Evolutionary conservation across 2,329 filamentous ascomycete species (phyloP).

Genomic region (Fonsecaea multimorphosa): DNA sequence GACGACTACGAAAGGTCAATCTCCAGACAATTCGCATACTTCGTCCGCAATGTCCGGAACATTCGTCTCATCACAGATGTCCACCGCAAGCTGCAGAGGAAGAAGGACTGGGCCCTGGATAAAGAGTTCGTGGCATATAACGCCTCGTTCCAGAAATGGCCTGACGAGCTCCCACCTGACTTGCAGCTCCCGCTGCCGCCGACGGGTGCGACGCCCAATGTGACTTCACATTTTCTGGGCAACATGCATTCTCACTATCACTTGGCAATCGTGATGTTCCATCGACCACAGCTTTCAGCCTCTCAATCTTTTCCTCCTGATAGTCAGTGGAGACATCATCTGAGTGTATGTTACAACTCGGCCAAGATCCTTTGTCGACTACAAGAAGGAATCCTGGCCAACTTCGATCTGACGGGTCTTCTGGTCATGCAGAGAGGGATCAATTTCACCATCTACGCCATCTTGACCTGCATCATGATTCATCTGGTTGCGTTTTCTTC

Average conservation of each 20-base stretch:
- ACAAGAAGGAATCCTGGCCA: conserved; percentile 79
- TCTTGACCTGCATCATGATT: conserved; percentile 89
- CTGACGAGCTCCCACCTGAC: conserved; percentile 77
- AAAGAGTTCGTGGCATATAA: conserved; percentile 82
- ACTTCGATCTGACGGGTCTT: conserved; percentile 78
- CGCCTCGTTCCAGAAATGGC: conserved; percentile 75
- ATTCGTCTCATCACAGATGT: conserved; percentile 77
- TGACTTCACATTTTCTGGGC: conserved; percentile 84
- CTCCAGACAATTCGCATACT: conserved; percentile 83
- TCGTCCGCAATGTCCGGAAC: conserved; percentile 77
- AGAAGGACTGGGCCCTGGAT: conserved; percentile 85
- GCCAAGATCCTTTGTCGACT: conserved; percentile 84
- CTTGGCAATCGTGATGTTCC: conserved; percentile 81
- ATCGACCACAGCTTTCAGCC: conserved; percentile 82
- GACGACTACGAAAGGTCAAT: conserved; percentile 77
- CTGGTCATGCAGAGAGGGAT: conserved; percentile 93
- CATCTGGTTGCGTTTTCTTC: conserved; percentile 92
- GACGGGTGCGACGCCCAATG: conserved; percentile 80
- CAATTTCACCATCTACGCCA: conserved; percentile 92
- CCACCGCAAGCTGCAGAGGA: conserved; percentile 75
- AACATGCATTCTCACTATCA: conserved; percentile 91
- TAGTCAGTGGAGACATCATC: conserved; percentile 83
- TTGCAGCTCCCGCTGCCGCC: conserved; percentile 77
- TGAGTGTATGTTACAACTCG: conserved; percentile 82
- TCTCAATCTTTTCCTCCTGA: conserved; percentile 73